These are phyloP conservation scores for Golubevia pallescens DNA, from an alignment of 1,284 basidiomycete species.

Conservation along the genomic window DNA sequence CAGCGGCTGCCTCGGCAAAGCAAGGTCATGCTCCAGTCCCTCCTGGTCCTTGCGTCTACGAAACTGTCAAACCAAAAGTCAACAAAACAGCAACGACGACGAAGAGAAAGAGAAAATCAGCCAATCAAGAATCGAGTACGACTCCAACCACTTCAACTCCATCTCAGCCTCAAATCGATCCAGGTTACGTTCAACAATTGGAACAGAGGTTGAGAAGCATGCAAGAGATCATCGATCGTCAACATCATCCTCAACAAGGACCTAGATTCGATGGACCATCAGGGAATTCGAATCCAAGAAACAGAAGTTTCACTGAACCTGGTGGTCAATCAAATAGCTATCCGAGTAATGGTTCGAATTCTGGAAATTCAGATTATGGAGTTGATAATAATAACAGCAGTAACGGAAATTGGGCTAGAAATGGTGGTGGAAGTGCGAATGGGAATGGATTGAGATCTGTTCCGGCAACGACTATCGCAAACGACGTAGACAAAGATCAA, in stretches of 20 bases:
- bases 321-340: not conserved
- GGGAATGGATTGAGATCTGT: not conserved
- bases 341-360: not conserved
- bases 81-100: not conserved
- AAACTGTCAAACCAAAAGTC: constrained; percentile 6
- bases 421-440: not conserved
- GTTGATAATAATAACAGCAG: not conserved
- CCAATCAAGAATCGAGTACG: not conserved
- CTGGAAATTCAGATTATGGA: not conserved
- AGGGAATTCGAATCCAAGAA: not conserved
- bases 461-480: not conserved
- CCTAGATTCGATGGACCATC: not conserved
- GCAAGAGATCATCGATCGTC: not conserved
- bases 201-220: not conserved
- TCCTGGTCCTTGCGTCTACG: constrained; percentile 17
- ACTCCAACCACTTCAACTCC: too few relatives aligned
- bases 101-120: not conserved
- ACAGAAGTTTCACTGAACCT: not conserved
- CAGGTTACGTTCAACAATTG: not conserved
- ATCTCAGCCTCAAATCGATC: not conserved
- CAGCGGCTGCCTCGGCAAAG: constrained; percentile 13
- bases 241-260: not conserved
- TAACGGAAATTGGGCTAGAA: not conserved
- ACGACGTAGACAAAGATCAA: not conserved
- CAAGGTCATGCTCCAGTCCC: constrained; percentile 14